A percentile compares a stretch with the other conserved stretches of the same genome.
Evolutionary conservation across 1,284 basidiomycete genomes (phyloP).

Genomic region (Microbotryum intermedium): DNA sequence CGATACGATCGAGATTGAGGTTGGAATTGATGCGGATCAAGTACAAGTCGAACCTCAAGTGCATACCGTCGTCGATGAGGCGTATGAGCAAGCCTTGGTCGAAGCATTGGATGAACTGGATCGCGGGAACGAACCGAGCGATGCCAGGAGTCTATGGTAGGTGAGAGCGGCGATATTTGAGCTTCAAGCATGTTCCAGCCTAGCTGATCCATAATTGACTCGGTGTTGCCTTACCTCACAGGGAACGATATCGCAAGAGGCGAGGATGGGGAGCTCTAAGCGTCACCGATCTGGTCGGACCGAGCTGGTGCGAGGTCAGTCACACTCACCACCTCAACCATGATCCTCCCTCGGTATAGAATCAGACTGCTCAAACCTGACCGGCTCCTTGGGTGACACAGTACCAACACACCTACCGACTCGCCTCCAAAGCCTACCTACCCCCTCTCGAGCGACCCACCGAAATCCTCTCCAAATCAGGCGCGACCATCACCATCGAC

Average conservation of each 20-base stretch:
- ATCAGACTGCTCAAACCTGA: too few species aligned
- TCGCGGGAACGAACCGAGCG: background rate
- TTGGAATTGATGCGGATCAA: background rate
- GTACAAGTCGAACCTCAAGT: background rate
- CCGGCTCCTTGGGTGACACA: background rate
- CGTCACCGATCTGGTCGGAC: conserved; percentile 17
- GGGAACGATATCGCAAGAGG: conserved; percentile 14
- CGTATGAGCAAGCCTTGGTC: background rate
- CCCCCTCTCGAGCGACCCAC: conserved; percentile 14
- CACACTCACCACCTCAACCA: too few species aligned
- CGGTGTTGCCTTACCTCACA: background rate
- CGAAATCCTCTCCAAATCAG: conserved; percentile 1
- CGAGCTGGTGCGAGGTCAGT: conserved; percentile 21
- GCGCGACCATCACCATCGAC: conserved; percentile 19
- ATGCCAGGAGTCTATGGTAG: background rate
- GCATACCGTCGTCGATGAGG: too few species aligned
- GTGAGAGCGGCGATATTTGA: background rate
- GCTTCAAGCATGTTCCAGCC: too few species aligned
- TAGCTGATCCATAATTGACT: too few species aligned
- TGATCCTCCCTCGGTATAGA: too few species aligned
- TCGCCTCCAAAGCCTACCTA: conserved; percentile 15
- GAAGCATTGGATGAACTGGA: background rate
- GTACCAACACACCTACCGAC: conserved; percentile 21
- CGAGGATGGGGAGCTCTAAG: conserved; percentile 14
- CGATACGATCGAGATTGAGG: background rate